Conservation (phyloP, 495 filamentous ascomycete genomes). For the Hyaloscypha finlandica region DNA sequence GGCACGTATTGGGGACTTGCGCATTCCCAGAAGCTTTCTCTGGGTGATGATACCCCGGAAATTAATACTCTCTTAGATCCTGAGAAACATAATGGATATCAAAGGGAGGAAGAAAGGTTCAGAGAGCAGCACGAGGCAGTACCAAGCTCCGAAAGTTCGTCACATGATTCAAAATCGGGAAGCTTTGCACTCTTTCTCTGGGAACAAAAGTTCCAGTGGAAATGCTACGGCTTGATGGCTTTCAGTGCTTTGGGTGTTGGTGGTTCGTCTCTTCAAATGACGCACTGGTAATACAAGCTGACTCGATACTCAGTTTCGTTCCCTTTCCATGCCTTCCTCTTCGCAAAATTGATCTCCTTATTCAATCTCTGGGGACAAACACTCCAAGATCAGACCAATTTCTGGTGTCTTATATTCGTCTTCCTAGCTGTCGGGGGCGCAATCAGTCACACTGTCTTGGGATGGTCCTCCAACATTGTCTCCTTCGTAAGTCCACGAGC, state of each 20-base stretch:
- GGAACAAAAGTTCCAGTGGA: slow-evolving; percentile 24
- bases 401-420: slow-evolving; percentile 63
- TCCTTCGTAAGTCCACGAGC: slow-evolving; percentile 37
- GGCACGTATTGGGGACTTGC: slow-evolving; percentile 55
- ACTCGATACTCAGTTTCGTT: slow-evolving; percentile 38
- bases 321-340: slow-evolving; percentile 52
- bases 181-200: slow-evolving; percentile 27
- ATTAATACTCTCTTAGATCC: background rate
- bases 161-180: background rate
- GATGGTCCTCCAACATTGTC: slow-evolving; percentile 30
- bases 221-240: slow-evolving; percentile 44
- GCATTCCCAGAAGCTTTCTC: slow-evolving; percentile 49
- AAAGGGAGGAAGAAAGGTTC: background rate
- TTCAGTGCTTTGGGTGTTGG: slow-evolving; percentile 52
- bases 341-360: slow-evolving; percentile 49
- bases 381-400: slow-evolving; percentile 48
- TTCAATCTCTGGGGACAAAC: slow-evolving; percentile 48
- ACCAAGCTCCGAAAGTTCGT: too few relatives aligned
- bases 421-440: slow-evolving; percentile 45
- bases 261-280: slow-evolving; percentile 37
- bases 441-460: slow-evolving; percentile 43
- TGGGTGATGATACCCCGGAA: slow-evolving; percentile 17
- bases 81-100: background rate
- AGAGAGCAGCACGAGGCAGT: too few relatives aligned
- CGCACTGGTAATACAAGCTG: slow-evolving; percentile 8